Evolutionary conservation across 2,329 filamentous ascomycete species (phyloP).

Genomic region (Penicillium freii): DNA sequence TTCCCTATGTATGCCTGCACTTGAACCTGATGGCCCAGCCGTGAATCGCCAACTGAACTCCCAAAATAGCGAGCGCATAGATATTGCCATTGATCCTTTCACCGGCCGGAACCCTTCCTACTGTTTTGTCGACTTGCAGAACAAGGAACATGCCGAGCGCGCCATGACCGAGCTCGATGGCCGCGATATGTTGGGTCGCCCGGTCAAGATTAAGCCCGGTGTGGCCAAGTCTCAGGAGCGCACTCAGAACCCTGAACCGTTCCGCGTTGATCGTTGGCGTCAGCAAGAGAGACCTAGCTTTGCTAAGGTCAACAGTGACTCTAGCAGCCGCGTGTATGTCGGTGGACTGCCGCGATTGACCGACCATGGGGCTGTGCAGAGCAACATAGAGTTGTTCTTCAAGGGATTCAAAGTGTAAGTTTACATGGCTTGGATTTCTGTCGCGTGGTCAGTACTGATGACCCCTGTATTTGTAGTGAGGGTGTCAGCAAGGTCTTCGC

Average conservation of each 20-base stretch:
- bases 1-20: slow-evolving; percentile 35
- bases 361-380: slow-evolving; percentile 43
- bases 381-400: slow-evolving; percentile 47
- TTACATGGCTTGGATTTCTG: background rate
- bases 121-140: slow-evolving; percentile 68
- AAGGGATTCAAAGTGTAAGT: slow-evolving; percentile 44
- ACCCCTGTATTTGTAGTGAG: slow-evolving; percentile 29
- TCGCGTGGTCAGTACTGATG: slow-evolving; percentile 3
- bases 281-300: slow-evolving; percentile 40
- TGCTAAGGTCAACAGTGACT: slow-evolving; percentile 34
- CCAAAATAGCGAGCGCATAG: slow-evolving; percentile 54
- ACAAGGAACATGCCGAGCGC: slow-evolving; percentile 55
- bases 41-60: slow-evolving; percentile 19
- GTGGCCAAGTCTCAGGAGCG: slow-evolving; percentile 52
- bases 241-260: slow-evolving; percentile 21
- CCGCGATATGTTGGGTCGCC: slow-evolving; percentile 55
- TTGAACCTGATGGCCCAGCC: slow-evolving; percentile 7
- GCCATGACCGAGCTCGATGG: slow-evolving; percentile 60
- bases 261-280: slow-evolving; percentile 45
- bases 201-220: slow-evolving; percentile 64
- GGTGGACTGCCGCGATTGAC: slow-evolving; percentile 48
- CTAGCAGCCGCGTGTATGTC: slow-evolving; percentile 48
- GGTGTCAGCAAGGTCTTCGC: slow-evolving; percentile 56
- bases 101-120: slow-evolving; percentile 69
- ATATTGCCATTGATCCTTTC: slow-evolving; percentile 68